phyloP scores from a whole-genome alignment of 495 filamentous ascomycete genomes.

The Talaromyces thailandensis region DNA sequence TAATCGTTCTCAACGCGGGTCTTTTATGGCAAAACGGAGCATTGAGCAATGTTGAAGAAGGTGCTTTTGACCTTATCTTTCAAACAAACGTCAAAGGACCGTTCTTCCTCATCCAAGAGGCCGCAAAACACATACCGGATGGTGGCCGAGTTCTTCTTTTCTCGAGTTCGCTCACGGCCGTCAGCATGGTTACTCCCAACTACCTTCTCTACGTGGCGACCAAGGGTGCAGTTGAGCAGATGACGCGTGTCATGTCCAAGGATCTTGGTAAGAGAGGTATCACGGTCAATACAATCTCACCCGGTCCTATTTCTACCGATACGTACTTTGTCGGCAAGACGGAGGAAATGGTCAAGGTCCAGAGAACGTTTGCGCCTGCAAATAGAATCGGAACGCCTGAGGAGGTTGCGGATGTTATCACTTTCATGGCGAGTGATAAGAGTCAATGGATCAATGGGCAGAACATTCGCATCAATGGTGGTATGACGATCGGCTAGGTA shows the following conservation, averaged over 20 bases:
- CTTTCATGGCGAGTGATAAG: conserved; percentile 41
- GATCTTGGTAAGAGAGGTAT: conserved; percentile 53
- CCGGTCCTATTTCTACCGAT: conserved; percentile 59
- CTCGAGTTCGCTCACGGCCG: conserved; percentile 40
- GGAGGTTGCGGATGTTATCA: conserved; percentile 51
- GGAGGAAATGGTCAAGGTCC: conserved; percentile 45
- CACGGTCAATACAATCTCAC: conserved; percentile 56
- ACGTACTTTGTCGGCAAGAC: conserved; percentile 54
- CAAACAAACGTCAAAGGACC: conserved; percentile 59
- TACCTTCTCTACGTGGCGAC: conserved; percentile 55
- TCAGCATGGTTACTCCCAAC: conserved; percentile 38
- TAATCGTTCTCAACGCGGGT: conserved; percentile 55
- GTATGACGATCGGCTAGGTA: conserved; percentile 8
- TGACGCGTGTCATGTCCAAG: conserved; percentile 55
- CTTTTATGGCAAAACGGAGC: conserved; percentile 41
- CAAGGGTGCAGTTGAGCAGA: conserved; percentile 65
- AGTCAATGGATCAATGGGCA: conserved; percentile 60
- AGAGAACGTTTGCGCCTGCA: conserved; percentile 44
- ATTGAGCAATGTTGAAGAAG: conserved; percentile 47
- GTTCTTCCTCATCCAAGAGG: conserved; percentile 55
- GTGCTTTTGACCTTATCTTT: conserved; percentile 47
- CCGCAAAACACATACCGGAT: conserved; percentile 46
- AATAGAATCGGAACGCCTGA: conserved; percentile 48
- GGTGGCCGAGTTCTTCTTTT: conserved; percentile 53
- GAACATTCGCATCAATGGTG: conserved; percentile 51